Percentiles rank a stretch among this genome's conserved stretches.
Conservation (phyloP, 2,329 filamentous ascomycete species). For the Parastagonospora nodorum region DNA sequence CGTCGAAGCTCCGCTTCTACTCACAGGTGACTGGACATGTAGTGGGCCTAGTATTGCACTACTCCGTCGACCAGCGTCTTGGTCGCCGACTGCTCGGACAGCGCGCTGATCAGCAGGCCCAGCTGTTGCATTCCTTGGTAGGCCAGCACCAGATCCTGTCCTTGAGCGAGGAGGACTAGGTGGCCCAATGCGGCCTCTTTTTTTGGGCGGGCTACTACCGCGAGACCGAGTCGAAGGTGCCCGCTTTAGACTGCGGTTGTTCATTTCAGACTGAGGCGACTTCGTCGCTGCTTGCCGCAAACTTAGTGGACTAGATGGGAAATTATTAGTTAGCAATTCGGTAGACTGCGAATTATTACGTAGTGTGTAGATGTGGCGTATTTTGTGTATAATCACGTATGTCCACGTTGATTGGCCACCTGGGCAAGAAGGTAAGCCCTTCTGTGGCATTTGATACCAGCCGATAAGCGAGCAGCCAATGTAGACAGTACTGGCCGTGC, state of each 20-base stretch:
- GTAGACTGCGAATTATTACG: no score
- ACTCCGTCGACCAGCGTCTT: not conserved
- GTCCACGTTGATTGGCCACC: no score
- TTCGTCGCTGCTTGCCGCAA: not conserved
- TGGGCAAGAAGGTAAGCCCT: no score
- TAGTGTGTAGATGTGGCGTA: no score
- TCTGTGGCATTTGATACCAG: no score
- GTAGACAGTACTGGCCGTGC: not conserved
- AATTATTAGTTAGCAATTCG: no score
- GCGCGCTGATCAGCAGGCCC: not conserved
- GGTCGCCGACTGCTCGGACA: not conserved
- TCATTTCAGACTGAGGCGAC: constrained; percentile 7
- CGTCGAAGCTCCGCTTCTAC: constrained; percentile 24
- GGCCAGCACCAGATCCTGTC: constrained; percentile 5
- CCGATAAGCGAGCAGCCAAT: no score
- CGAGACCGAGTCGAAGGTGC: constrained; percentile 13
- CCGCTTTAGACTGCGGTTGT: constrained; percentile 16
- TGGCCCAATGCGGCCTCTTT: constrained; percentile 15
- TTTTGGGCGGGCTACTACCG: constrained; percentile 24
- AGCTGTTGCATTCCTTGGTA: not conserved
- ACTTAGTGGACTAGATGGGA: not conserved
- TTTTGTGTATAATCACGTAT: no score
- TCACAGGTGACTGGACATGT: constrained; percentile 12
- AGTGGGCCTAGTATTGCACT: constrained; percentile 7
- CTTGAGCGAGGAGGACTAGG: constrained; percentile 1